Conservation (phyloP, 768 basidiomycete genomes). For the Kwoniella shandongensis region DNA sequence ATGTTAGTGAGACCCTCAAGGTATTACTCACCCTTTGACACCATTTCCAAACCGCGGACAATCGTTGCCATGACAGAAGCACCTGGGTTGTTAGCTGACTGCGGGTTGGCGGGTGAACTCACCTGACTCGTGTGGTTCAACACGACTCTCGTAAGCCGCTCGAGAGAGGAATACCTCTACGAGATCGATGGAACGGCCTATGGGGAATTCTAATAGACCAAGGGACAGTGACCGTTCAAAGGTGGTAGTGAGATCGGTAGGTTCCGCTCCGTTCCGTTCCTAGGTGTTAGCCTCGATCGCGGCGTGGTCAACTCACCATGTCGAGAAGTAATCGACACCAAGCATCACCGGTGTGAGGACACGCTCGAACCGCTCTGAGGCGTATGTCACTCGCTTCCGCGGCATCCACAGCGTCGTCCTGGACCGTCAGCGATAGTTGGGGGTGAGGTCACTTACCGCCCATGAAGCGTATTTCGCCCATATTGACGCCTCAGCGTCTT, state of each 20-base stretch:
- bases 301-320: slow-evolving; percentile 26
- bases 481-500: slow-evolving; percentile 38
- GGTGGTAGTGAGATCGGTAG: slow-evolving; percentile 10
- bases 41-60: slow-evolving; percentile 28
- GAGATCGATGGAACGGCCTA: slow-evolving; percentile 16
- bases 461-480: slow-evolving; percentile 43
- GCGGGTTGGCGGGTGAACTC: too few species aligned
- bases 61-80: slow-evolving; percentile 31
- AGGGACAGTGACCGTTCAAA: slow-evolving; percentile 31
- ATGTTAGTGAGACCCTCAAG: not conserved
- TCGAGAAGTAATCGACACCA: slow-evolving; percentile 32
- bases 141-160: slow-evolving; percentile 27
- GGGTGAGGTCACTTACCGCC: slow-evolving; percentile 26
- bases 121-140: slow-evolving; percentile 9
- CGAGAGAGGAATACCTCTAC: slow-evolving; percentile 27
- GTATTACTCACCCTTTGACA: slow-evolving; percentile 27
- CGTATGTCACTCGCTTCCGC: slow-evolving; percentile 16
- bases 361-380: slow-evolving; percentile 36
- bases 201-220: slow-evolving; percentile 25
- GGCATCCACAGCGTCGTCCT: slow-evolving; percentile 7
- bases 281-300: slow-evolving; percentile 10
- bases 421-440: not conserved
- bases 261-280: slow-evolving; percentile 18
- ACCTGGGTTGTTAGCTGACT: slow-evolving; percentile 10
- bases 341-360: slow-evolving; percentile 35